A percentile compares a stretch with the other conserved stretches of the same genome.
Conservation (phyloP, 768 basidiomycete species). For the Chalciporus sphaerocephalus region DNA sequence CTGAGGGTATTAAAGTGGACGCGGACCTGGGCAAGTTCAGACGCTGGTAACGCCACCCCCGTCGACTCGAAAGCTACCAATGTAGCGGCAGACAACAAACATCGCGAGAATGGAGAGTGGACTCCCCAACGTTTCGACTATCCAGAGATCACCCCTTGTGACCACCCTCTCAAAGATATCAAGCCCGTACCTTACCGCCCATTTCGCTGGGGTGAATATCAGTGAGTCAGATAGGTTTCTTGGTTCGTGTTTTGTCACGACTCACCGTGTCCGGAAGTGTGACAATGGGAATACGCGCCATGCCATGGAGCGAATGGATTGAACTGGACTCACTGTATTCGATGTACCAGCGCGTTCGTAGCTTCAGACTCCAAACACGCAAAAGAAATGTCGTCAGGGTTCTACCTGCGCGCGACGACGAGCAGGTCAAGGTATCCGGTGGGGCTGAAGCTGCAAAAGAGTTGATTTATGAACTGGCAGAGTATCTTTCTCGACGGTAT, state of each 20-base stretch:
- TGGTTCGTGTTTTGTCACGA: not conserved
- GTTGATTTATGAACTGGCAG: constrained; percentile 62
- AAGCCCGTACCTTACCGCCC: constrained; percentile 61
- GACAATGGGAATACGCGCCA: constrained; percentile 64
- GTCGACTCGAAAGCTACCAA: constrained; percentile 1
- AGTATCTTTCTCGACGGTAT: constrained; percentile 61
- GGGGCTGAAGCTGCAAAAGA: constrained; percentile 44
- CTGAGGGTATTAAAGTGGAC: constrained; percentile 14
- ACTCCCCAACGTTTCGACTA: constrained; percentile 47
- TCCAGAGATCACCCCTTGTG: constrained; percentile 44
- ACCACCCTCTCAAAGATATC: constrained; percentile 37
- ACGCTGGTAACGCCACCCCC: not conserved
- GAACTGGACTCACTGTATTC: constrained; percentile 61
- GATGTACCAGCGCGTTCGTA: constrained; percentile 51
- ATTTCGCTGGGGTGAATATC: constrained; percentile 58
- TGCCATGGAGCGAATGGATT: constrained; percentile 72
- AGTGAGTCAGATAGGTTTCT: constrained; percentile 38
- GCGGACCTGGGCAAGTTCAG: not conserved
- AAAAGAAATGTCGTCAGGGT: constrained; percentile 47
- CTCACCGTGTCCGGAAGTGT: constrained; percentile 37
- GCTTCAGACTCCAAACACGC: constrained; percentile 49
- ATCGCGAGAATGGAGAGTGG: constrained; percentile 42
- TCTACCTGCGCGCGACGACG: constrained; percentile 39
- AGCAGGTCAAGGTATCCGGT: constrained; percentile 30
- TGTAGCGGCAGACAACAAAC: constrained; percentile 15